Percentiles rank a stretch among this genome's conserved stretches.
These are phyloP conservation scores for Fusarium mexicanum DNA, from an alignment of 2,329 filamentous ascomycete genomes.

Conservation along the genomic window DNA sequence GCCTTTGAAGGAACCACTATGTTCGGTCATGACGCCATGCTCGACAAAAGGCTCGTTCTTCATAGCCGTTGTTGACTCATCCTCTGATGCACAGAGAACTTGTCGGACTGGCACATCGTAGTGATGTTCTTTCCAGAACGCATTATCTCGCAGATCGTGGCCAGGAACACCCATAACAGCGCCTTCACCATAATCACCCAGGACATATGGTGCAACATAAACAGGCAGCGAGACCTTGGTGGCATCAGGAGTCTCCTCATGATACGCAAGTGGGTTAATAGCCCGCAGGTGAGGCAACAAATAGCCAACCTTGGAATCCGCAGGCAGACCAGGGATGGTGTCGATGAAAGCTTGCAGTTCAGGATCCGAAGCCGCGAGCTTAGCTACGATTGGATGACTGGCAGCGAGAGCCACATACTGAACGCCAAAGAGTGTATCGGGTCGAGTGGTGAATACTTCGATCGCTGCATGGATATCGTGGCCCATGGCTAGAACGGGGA, in stretches of 20 bases:
- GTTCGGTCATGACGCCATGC: constrained; percentile 73
- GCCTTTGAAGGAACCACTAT: constrained; percentile 72
- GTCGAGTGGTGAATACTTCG: constrained; percentile 83
- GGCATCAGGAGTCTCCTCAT: constrained; percentile 59
- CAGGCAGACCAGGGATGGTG: constrained; percentile 64
- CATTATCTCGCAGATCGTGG: constrained; percentile 80
- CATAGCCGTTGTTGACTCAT: constrained; percentile 56
- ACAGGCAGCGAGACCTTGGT: constrained; percentile 72
- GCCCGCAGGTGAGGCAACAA: constrained; percentile 69
- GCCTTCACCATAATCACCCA: constrained; percentile 86
- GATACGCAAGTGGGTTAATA: constrained; percentile 71
- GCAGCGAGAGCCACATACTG: constrained; percentile 85
- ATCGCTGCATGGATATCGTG: constrained; percentile 59
- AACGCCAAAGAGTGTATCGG: constrained; percentile 87
- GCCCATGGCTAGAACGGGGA: constrained; percentile 64
- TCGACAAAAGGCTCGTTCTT: constrained; percentile 67
- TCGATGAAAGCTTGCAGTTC: constrained; percentile 75
- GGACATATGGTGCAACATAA: constrained; percentile 85
- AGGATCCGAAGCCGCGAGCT: constrained; percentile 67
- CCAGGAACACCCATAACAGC: constrained; percentile 93
- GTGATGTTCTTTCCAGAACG: constrained; percentile 81
- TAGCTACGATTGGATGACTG: constrained; percentile 73
- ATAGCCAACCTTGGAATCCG: constrained; percentile 73
- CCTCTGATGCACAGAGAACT: constrained; percentile 66
- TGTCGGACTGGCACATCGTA: constrained; percentile 67